phyloP scores from a whole-genome alignment of 768 basidiomycete species.

The Mycena rosella region DNA sequence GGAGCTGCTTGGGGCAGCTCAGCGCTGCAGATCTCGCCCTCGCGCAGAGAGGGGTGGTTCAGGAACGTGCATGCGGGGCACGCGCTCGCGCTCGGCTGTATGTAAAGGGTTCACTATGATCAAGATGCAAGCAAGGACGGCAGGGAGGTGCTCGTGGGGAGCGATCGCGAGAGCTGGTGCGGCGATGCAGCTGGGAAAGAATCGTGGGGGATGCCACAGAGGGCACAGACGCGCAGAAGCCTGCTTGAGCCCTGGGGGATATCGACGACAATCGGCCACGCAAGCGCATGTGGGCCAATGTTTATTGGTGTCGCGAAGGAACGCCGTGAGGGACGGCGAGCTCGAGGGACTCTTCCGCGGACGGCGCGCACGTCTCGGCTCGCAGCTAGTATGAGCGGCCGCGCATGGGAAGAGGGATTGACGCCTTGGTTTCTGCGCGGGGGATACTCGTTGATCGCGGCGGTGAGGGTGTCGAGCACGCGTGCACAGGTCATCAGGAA shows the following conservation, averaged over 20 bases:
- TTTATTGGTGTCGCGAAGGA: no score
- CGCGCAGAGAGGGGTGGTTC: slow-evolving; percentile 79
- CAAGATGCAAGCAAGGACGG: slow-evolving; percentile 54
- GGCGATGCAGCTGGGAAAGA: slow-evolving; percentile 46
- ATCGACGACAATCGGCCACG: no score
- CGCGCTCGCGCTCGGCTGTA: slow-evolving; percentile 57
- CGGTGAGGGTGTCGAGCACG: no score
- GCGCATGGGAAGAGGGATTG: no score
- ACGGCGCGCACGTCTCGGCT: no score
- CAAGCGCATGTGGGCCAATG: no score
- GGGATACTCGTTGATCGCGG: no score
- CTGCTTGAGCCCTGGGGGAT: slow-evolving; percentile 82
- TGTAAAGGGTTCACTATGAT: slow-evolving; percentile 48
- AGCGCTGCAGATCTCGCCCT: slow-evolving; percentile 91
- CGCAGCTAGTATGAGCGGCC: no score
- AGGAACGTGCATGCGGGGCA: slow-evolving; percentile 95
- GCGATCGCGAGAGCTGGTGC: slow-evolving; percentile 51
- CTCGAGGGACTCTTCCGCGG: no score
- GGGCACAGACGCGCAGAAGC: slow-evolving; percentile 75
- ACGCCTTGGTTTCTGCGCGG: no score
- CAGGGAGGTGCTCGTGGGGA: slow-evolving; percentile 44
- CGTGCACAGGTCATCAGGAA: no score
- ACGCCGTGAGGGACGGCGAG: no score
- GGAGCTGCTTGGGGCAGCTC: slow-evolving; percentile 59
- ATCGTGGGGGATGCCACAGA: slow-evolving; percentile 85